Evolutionary conservation across 2,329 filamentous ascomycete species (phyloP).

Genomic region (Myriosclerotinia scirpicola): DNA sequence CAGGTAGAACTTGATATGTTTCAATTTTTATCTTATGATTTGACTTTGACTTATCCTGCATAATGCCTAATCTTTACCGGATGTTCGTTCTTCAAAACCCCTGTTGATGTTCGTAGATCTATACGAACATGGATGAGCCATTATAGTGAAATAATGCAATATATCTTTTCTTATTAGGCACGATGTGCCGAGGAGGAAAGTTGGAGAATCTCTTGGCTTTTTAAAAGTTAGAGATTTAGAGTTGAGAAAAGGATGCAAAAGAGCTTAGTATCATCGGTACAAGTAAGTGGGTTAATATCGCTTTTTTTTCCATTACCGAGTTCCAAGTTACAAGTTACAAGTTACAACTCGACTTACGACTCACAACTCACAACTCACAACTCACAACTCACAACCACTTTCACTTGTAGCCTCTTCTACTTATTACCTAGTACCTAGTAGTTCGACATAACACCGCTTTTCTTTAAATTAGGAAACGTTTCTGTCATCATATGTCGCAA

Average conservation of each 20-base stretch:
- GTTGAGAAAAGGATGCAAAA: too few relatives aligned
- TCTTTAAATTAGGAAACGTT: neutral
- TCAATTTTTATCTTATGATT: neutral
- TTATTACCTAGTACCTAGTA: too few relatives aligned
- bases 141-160: neutral
- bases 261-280: too few relatives aligned
- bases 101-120: neutral
- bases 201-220: neutral
- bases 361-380: too few relatives aligned
- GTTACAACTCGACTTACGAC: too few relatives aligned
- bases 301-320: too few relatives aligned
- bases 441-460: neutral
- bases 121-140: neutral
- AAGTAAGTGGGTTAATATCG: neutral
- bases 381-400: too few relatives aligned
- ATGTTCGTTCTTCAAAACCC: neutral
- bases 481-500: conserved; percentile 6
- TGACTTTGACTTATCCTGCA: neutral
- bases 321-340: too few relatives aligned
- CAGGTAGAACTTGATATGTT: neutral
- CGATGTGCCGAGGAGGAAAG: neutral
- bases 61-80: neutral
- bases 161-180: conserved; percentile 8
- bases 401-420: too few relatives aligned
- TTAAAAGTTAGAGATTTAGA: too few relatives aligned